Evolutionary conservation across 208 protist genomes (phyloP), one percentile per base, ranked within the genome.

Genomic region (Crithidia acanthocephali): DNA sequence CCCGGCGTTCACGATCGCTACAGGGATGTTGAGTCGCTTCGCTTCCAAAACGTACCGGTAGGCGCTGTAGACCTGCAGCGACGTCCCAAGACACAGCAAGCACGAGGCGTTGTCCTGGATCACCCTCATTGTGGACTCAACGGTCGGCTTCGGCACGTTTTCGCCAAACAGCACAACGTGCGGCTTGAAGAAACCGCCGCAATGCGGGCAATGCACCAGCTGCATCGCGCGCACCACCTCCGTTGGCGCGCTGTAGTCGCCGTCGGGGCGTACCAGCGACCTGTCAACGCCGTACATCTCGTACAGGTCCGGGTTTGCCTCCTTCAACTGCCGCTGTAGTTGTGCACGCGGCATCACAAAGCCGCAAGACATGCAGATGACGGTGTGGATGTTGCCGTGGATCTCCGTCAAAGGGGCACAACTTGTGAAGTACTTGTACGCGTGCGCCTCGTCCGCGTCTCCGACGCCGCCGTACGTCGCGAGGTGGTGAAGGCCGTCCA

Each of bases 141-240:
- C 79, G 7, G 61, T 58, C n/a, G 40, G 42, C 22, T 47, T 65
- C 3, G 76, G 76, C 9, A 95, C 85, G 62, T 90, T 91, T 50
- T 92, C 86, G 25, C 90, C 90, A 66, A 95, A 95, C 9, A 95
- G 75, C n/a, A 95, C 90, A 16, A 95, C 90, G 50, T 92, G 80
- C 6, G 90, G 88, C 67, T 92, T 95, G n/a, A 92, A 72, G 45
- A 79, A 72, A 23, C 85, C 85, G 15, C 78, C 83, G 65, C 90
- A 95, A 15, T 58, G n/a, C 4, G 60, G 55, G 57, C 90, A 95
- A 33, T 66, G 67, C 9, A 88, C 75, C 2, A 95, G 71, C 25
- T 69, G 72, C 78, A 95, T 90, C 18, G 66, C 48, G 33, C 82
- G 37, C n/a, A 89, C 73, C 10, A 79, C 65, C 35, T 81, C 74